phyloP scores from a whole-genome alignment of 2,329 filamentous ascomycete species.

The Blumeriella jaapii region DNA sequence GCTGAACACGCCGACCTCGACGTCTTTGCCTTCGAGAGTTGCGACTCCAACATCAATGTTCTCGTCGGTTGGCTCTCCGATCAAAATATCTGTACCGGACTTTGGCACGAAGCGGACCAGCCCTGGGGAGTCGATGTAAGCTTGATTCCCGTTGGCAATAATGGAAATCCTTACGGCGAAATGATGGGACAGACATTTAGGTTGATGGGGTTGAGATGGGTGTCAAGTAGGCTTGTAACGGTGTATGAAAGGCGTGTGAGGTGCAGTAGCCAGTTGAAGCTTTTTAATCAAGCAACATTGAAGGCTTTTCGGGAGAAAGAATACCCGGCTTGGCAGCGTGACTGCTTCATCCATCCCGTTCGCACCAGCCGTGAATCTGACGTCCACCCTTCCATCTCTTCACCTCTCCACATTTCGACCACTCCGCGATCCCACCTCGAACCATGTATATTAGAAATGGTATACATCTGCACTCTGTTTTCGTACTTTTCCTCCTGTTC shows the following conservation, averaged over 20 bases:
- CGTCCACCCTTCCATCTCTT: constrained; percentile 6
- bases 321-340: constrained; percentile 3
- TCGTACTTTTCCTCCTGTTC: not conserved
- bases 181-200: constrained; percentile 6
- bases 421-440: constrained; percentile 9
- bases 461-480: constrained; percentile 3
- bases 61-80: constrained; percentile 43
- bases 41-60: constrained; percentile 46
- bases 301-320: too few species aligned
- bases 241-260: too few species aligned
- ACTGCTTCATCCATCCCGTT: constrained; percentile 8
- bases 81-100: constrained; percentile 37
- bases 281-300: too few species aligned
- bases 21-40: constrained; percentile 42
- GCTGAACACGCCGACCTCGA: constrained; percentile 44
- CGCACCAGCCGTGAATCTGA: constrained; percentile 8
- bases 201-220: not conserved
- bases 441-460: constrained; percentile 11
- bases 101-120: constrained; percentile 48
- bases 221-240: too few species aligned
- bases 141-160: not conserved
- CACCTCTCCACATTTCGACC: constrained; percentile 6
- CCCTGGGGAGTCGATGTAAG: constrained; percentile 30
- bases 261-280: too few species aligned
- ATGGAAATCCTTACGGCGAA: constrained; percentile 8